Percentiles rank a stretch among this genome's conserved stretches.
phyloP scores from a whole-genome alignment of 1,284 basidiomycete genomes.

The Fomitopsis palustris region DNA sequence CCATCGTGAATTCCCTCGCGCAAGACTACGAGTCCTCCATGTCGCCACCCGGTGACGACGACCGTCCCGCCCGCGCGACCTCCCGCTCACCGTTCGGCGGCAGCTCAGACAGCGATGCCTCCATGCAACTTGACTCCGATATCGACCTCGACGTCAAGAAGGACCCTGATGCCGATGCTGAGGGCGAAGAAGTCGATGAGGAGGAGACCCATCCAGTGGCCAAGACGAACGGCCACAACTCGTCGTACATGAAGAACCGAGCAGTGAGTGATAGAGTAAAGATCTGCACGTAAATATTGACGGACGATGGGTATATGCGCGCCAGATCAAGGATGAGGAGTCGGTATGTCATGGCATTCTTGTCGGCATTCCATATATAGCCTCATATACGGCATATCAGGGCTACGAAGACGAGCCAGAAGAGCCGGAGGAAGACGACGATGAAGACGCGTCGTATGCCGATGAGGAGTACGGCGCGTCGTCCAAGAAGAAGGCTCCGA shows the following conservation, averaged over 20 bases:
- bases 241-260: constrained; percentile 28
- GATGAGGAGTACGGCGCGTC: constrained; percentile 62
- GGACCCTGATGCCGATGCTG: constrained; percentile 37
- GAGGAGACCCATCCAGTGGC: constrained; percentile 25
- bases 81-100: constrained; percentile 28
- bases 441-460: constrained; percentile 71
- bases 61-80: constrained; percentile 29
- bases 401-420: constrained; percentile 62
- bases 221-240: constrained; percentile 20
- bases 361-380: constrained; percentile 13
- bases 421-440: constrained; percentile 56
- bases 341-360: constrained; percentile 45
- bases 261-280: constrained; percentile 26
- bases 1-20: constrained; percentile 43
- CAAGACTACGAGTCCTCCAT: constrained; percentile 25
- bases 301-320: constrained; percentile 13
- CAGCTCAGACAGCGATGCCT: constrained; percentile 36
- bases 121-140: constrained; percentile 46
- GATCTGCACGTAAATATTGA: constrained; percentile 10
- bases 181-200: constrained; percentile 34
- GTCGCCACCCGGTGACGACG: constrained; percentile 26
- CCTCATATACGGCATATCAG: constrained; percentile 34
- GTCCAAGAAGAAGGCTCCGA: constrained; percentile 56
- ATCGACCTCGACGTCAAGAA: constrained; percentile 26
- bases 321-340: constrained; percentile 51